phyloP scores from a whole-genome alignment of 106 monocot species.

The Dendrobium officinale region DNA sequence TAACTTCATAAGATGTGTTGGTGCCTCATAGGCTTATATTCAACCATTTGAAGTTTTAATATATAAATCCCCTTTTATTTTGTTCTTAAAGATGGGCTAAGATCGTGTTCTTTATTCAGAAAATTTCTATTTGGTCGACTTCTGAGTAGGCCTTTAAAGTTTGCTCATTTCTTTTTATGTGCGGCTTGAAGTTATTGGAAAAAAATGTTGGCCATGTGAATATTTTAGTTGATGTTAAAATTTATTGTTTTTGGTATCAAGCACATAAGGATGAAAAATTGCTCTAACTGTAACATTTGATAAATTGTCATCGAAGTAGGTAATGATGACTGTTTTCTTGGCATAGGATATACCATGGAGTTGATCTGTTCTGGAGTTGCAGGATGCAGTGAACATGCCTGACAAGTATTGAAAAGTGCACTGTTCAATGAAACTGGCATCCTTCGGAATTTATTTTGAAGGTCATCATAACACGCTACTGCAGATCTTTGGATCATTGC shows the following conservation, averaged over 20 bases:
- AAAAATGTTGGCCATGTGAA: background rate
- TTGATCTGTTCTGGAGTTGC: background rate
- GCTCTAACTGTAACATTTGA: background rate
- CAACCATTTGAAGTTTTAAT: background rate
- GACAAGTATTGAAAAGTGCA: background rate
- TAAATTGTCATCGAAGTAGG: background rate
- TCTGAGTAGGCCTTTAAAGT: background rate
- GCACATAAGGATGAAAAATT: background rate
- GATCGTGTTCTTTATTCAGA: background rate
- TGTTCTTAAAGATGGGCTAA: background rate
- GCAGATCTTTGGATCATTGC: background rate
- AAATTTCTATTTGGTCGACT: background rate
- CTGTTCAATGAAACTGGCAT: background rate
- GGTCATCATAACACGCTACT: background rate
- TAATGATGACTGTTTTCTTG: background rate
- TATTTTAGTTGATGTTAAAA: too few species aligned
- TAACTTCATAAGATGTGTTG: too few species aligned
- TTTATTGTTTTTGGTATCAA: too few species aligned
- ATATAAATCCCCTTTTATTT: background rate
- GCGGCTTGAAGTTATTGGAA: background rate
- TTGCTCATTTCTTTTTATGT: background rate
- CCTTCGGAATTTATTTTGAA: conserved; percentile 1
- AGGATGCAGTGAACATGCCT: background rate
- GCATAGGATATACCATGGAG: background rate
- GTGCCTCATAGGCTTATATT: background rate